Conservation (phyloP, 1,139 yeast genomes). For the Saccharomyces hybrid region DNA sequence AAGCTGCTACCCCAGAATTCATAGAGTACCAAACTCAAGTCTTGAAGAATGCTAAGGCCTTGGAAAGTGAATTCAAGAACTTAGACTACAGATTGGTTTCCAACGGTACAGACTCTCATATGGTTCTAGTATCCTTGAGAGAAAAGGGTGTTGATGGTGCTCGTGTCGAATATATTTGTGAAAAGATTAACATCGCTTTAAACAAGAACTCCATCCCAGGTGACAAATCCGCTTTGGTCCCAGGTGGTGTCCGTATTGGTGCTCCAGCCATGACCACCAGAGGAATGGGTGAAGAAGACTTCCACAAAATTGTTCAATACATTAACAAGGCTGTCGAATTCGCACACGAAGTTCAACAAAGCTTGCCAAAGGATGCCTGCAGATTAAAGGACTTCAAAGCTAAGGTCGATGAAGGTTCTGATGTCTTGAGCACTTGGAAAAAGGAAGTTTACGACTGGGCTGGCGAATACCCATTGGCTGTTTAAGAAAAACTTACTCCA, state of each 20-base stretch:
- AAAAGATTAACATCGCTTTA: slow-evolving; percentile 89
- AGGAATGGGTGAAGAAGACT: slow-evolving; percentile 85
- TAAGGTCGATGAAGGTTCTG: slow-evolving; percentile 61
- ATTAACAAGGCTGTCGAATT: slow-evolving; percentile 77
- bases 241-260: slow-evolving; percentile 97
- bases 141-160: slow-evolving; percentile 96
- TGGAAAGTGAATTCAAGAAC: slow-evolving; percentile 64
- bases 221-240: slow-evolving; percentile 94
- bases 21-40: slow-evolving; percentile 86
- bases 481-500: slow-evolving; percentile 22
- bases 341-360: slow-evolving; percentile 67
- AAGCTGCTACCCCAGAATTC: slow-evolving; percentile 87
- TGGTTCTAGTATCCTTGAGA: slow-evolving; percentile 84
- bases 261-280: slow-evolving; percentile 99
- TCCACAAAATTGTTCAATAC: slow-evolving; percentile 71
- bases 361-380: slow-evolving; percentile 78
- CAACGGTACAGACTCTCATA: slow-evolving; percentile 93
- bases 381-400: slow-evolving; percentile 91
- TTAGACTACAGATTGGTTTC: slow-evolving; percentile 81
- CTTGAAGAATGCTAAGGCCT: slow-evolving; percentile 77
- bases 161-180: slow-evolving; percentile 91
- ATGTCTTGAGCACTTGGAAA: slow-evolving; percentile 60
- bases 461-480: slow-evolving; percentile 88
- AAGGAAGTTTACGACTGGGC: slow-evolving; percentile 86
- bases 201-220: slow-evolving; percentile 98